Base-by-base conservation (phyloP, 164 flowering plant species). In the Platanus orientalis region DNA sequence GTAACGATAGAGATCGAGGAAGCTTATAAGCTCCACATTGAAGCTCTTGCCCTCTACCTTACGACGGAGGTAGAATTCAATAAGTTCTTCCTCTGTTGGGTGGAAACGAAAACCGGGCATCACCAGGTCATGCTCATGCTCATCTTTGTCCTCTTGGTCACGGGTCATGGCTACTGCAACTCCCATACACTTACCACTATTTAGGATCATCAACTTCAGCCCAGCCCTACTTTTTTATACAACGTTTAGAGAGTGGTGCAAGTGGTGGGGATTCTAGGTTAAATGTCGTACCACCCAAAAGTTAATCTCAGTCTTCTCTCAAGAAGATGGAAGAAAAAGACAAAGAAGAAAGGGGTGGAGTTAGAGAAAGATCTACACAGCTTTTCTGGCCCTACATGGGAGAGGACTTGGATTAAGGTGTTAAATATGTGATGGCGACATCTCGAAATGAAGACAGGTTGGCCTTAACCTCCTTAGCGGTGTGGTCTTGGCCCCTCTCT, bases 71-170 rank as follows among this genome's bases (percentile, higher is more conserved):
- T 94, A 91, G 82, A 91, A 94, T 60, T 91, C 97, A 0, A 94
- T 84, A 9, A 94, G 90, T 62, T 94, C 99, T 79, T 94, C 99
- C 56, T 94, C 99, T 9, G 99, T 94, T 0, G 99, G 99, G 60
- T 91, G 97, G 78, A 94, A 94, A 7, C 99, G 83, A 63, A 94
- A 94, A 1, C 99, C 99, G 0, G 99, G 99, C 98, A 94, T 94
- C 28, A 91, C 96, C 79, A 87, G 74, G 72, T 93, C 98, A 5
- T 87, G 82, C 53, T 84, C 85, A 40, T 90, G 89, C 2, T 84
- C 78, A 60, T 89, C 96, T 24, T 72, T 70, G 7, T 77, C 68
- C 12, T 65, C 57, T n/a, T n/a, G n/a, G 7, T 73, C 58, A 6
- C 55, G 58, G 45, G 42, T 69, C 79, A 66, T 70, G 30, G 67